phyloP scores from a whole-genome alignment of 305 asterid species.

The Solanum chacoense region DNA sequence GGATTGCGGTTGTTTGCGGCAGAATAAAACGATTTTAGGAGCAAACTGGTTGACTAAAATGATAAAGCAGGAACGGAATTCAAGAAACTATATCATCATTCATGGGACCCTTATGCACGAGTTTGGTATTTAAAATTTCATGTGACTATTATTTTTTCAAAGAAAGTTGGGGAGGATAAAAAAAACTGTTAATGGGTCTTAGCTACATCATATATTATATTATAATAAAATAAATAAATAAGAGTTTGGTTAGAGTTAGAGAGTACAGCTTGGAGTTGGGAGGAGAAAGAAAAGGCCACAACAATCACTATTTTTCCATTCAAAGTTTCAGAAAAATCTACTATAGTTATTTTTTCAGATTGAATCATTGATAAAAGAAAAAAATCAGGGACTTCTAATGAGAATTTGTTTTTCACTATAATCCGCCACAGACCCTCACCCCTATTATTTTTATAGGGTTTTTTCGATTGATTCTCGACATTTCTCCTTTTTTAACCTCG shows the following conservation, averaged over 20 bases:
- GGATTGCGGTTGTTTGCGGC: background rate
- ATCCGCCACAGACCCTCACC: too few relatives aligned
- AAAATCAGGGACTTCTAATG: background rate
- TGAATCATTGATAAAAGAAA: background rate
- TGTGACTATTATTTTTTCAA: background rate
- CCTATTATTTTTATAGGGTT: too few relatives aligned
- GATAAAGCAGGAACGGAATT: background rate
- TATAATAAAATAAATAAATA: background rate
- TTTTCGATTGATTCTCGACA: background rate
- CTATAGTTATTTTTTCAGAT: too few relatives aligned
- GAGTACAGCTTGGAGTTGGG: background rate
- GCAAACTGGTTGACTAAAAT: background rate
- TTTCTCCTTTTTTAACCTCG: background rate
- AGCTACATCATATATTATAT: background rate
- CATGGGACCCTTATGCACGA: slow-evolving; percentile 1
- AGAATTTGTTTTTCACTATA: background rate
- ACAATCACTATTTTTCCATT: background rate
- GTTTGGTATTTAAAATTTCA: background rate
- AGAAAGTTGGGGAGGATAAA: background rate
- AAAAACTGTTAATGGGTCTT: background rate
- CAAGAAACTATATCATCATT: background rate
- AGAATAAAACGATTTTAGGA: background rate
- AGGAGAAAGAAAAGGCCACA: background rate
- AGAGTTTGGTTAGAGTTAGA: background rate
- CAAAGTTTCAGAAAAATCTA: background rate